phyloP scores from a whole-genome alignment of 371 early-diverging fungal genomes.

The Apophysomyces trapeziformis region DNA sequence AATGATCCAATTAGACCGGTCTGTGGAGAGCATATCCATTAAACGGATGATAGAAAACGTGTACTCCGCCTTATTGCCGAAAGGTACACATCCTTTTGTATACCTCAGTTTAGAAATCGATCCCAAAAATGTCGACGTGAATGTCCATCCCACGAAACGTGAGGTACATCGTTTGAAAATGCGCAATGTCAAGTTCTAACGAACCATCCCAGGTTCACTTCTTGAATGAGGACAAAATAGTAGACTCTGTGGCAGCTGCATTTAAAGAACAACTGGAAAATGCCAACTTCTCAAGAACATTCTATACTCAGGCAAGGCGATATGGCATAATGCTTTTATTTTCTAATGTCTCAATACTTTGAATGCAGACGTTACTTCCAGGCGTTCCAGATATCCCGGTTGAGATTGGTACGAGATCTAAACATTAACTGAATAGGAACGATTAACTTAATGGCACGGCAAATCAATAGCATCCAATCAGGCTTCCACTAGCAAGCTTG shows the following conservation, averaged over 20 bases:
- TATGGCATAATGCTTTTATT: not conserved
- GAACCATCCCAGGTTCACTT: slow-evolving; percentile 74
- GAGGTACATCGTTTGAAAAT: slow-evolving; percentile 53
- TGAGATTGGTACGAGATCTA: not conserved
- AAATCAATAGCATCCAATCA: slow-evolving; percentile 2
- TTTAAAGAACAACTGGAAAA: slow-evolving; percentile 61
- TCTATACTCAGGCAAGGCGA: slow-evolving; percentile 53
- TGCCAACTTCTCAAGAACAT: slow-evolving; percentile 58
- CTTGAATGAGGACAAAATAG: slow-evolving; percentile 85
- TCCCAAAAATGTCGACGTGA: slow-evolving; percentile 93
- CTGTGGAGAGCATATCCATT: slow-evolving; percentile 83
- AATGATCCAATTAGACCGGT: slow-evolving; percentile 64
- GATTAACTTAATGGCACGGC: not conserved
- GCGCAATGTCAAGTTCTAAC: too few relatives aligned
- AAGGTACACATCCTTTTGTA: slow-evolving; percentile 88
- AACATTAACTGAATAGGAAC: not conserved
- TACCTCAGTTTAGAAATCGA: slow-evolving; percentile 87
- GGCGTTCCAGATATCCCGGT: slow-evolving; percentile 23
- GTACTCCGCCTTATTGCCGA: slow-evolving; percentile 83
- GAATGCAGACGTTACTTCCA: slow-evolving; percentile 33
- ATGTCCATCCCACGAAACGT: slow-evolving; percentile 97
- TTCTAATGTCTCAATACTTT: not conserved
- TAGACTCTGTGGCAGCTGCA: slow-evolving; percentile 64
- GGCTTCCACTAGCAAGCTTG: slow-evolving; percentile 16
- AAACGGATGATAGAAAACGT: slow-evolving; percentile 82